A percentile compares a stretch with the other conserved stretches of the same genome.
These are phyloP conservation scores for Fusarium begoniae DNA, from an alignment of 2,329 filamentous ascomycete genomes.

Conservation along the genomic window DNA sequence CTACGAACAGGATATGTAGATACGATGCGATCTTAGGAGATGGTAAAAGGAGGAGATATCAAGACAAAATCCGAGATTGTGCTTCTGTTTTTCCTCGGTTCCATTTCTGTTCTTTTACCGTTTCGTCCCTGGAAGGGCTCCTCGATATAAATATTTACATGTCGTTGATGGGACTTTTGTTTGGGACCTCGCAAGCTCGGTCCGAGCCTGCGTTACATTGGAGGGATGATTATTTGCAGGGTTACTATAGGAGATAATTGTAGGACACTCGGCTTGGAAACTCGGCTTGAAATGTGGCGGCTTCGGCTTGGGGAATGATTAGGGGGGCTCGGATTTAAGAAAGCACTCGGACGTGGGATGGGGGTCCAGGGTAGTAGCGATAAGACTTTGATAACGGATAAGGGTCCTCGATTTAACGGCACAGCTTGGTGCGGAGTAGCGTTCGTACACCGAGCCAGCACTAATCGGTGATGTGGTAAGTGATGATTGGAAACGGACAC, in stretches of 20 bases:
- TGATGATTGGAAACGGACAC: neutral
- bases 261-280: neutral
- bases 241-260: neutral
- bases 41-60: neutral
- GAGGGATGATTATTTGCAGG: neutral
- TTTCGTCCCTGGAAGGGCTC: neutral
- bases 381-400: neutral
- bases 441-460: neutral
- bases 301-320: neutral
- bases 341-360: neutral
- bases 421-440: neutral
- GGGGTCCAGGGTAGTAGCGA: neutral
- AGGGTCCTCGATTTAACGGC: neutral
- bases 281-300: neutral
- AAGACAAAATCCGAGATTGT: neutral
- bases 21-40: neutral
- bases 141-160: neutral
- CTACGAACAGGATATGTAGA: fast-evolving
- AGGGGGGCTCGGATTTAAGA: neutral
- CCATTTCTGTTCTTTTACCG: fast-evolving
- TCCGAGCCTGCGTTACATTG: neutral
- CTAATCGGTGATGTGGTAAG: fast-evolving
- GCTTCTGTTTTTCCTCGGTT: too few relatives aligned
- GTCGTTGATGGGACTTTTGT: neutral
- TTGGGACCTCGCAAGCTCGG: neutral